These are phyloP conservation scores for Apodospora peruviana DNA, from an alignment of 495 filamentous ascomycete species.

Conservation along the genomic window DNA sequence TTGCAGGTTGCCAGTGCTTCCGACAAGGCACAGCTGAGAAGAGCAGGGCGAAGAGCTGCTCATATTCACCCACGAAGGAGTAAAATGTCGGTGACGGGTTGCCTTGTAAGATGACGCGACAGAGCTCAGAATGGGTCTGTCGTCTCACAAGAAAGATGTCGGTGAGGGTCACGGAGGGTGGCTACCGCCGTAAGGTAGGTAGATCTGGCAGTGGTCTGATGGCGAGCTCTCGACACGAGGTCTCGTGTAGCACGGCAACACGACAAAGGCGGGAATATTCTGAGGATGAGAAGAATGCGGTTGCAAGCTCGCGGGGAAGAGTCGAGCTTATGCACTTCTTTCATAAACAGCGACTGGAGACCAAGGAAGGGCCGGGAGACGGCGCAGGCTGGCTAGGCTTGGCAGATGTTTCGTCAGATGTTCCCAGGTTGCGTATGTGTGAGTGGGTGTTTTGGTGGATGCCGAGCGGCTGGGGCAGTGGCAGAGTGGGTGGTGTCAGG, in stretches of 20 bases:
- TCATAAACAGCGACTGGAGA: too few relatives aligned
- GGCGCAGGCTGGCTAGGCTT: conserved; percentile 4
- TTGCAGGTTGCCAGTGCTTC: conserved; percentile 25
- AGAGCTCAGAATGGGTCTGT: conserved; percentile 4
- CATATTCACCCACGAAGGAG: conserved; percentile 20
- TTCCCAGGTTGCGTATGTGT: conserved; percentile 1
- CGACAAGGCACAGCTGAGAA: conserved; percentile 23
- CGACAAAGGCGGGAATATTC: neutral
- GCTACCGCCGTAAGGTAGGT: neutral
- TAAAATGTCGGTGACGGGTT: neutral
- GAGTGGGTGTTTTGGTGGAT: conserved; percentile 4
- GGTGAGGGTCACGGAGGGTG: neutral
- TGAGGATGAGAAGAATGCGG: neutral
- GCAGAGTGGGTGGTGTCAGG: too few relatives aligned
- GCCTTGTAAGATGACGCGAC: conserved; percentile 10
- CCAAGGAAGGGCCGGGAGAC: conserved; percentile 1
- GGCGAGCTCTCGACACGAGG: conserved; percentile 30
- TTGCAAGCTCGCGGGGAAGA: too few relatives aligned
- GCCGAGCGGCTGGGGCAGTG: neutral
- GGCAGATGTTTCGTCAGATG: conserved; percentile 13
- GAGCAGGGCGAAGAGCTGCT: conserved; percentile 27
- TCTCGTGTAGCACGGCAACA: conserved; percentile 18
- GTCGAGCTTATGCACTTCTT: too few relatives aligned
- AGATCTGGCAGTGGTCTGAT: too few relatives aligned
- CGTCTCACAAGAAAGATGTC: conserved; percentile 2